phyloP scores from a whole-genome alignment of 2,329 filamentous ascomycete species.

The Delphinella strobiligena region DNA sequence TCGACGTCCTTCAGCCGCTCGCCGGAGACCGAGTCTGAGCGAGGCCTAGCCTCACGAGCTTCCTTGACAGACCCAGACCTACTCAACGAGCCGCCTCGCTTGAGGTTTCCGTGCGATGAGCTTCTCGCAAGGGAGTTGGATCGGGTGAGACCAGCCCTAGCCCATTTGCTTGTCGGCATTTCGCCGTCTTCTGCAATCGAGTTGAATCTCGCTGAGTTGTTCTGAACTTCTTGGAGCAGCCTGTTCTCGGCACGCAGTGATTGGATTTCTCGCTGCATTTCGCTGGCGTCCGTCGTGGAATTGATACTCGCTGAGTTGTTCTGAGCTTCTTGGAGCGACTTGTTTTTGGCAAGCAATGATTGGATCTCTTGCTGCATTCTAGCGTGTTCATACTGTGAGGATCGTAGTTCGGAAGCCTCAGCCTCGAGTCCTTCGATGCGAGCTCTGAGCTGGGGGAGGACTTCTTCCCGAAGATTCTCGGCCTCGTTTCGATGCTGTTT shows the following conservation, averaged over 20 bases:
- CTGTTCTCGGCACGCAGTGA: slow-evolving; percentile 43
- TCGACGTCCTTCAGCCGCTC: slow-evolving; percentile 74
- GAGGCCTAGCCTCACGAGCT: slow-evolving; percentile 24
- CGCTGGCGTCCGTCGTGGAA: too few species aligned
- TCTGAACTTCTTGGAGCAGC: slow-evolving; percentile 35
- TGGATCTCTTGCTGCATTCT: slow-evolving; percentile 82
- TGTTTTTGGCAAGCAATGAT: slow-evolving; percentile 43
- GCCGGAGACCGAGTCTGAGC: slow-evolving; percentile 31
- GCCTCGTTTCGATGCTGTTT: slow-evolving; percentile 75
- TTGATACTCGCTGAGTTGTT: slow-evolving; percentile 21
- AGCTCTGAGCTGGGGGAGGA: slow-evolving; percentile 66
- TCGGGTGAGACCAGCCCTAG: slow-evolving; percentile 30
- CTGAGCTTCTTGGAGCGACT: slow-evolving; percentile 35
- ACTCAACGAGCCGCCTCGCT: slow-evolving; percentile 16
- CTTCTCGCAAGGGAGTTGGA: slow-evolving; percentile 48
- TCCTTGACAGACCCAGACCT: slow-evolving; percentile 25
- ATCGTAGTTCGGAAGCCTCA: slow-evolving; percentile 60
- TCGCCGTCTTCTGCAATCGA: slow-evolving; percentile 45
- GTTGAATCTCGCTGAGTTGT: slow-evolving; percentile 33
- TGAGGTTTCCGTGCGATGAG: slow-evolving; percentile 24
- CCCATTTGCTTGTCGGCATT: slow-evolving; percentile 14
- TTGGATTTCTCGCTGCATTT: slow-evolving; percentile 73
- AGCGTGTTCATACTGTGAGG: slow-evolving; percentile 64
- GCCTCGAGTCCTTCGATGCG: slow-evolving; percentile 67
- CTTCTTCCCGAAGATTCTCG: slow-evolving; percentile 81